Evolutionary conservation across 495 filamentous ascomycete genomes (phyloP), one percentile per base, ranked within the genome.

Genomic region (Daldinia caldariorum): DNA sequence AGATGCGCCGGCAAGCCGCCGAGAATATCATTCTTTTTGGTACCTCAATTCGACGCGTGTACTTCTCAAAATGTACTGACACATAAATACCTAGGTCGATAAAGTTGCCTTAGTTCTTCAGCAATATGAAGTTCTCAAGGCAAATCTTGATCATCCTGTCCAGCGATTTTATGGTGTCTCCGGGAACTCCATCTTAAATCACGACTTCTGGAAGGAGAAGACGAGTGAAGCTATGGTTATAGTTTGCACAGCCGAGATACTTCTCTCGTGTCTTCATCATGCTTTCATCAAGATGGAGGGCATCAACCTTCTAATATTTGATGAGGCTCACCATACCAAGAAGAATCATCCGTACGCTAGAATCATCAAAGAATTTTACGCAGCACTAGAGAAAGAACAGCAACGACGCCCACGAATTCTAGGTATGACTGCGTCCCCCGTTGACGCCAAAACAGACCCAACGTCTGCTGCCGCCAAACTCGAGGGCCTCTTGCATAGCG

Each of bases 261-360:
- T 98, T 47, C 83, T 88, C 53, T 86, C 90, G 67, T 91, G 90
- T 74, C 85, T 99, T n/a, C 84, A 89, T 58, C 90, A 91, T 72
- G 91, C 91, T 0, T 94, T 91, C 77, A 86, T 98, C 54, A 88
- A 78, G 9, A 97, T 99, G 80, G 81, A 88, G 22, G 86, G 90
- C 68, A 92, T 99, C 78, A 99, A 96, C 75, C 84, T 99, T 6
- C 80, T 99, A 20, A 90, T 97, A 58, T 98, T 98, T 73, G 95
- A 99, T 70, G 95, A 99, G 80, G 95, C 94, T 5, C 95, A 99
- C 72, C 95, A 98, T 75, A 89, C 96, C 1, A 98, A 99, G 77
- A 97, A 96, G 73, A 90, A 93, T 57, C 96, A 99, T 74, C 84
- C 93, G 0, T 99, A 97, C 77, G 94, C 95, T 26, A 85, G 92